These are phyloP conservation scores for Neckera pumila DNA, from an alignment of 225 moss, liverwort and hornwort species.

Conservation along the genomic window DNA sequence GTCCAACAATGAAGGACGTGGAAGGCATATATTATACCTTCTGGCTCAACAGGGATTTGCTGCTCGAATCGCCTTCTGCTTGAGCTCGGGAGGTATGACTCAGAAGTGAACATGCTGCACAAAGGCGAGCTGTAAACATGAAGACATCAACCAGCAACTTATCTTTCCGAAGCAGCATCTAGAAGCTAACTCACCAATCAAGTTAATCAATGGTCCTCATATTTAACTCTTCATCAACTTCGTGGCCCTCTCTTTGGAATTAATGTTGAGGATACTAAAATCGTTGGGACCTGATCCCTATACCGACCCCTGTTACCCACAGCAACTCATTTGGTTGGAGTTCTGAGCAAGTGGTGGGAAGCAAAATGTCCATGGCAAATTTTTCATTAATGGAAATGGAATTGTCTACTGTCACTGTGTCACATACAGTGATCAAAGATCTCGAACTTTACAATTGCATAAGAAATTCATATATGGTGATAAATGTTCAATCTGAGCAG, in stretches of 20 bases:
- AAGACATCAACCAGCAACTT: neutral
- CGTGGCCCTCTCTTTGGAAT: neutral
- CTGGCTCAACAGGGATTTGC: neutral
- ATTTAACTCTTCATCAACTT: neutral
- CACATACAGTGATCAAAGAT: neutral
- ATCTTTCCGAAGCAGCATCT: neutral
- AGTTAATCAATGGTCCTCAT: neutral
- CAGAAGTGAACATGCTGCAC: constrained; percentile 28
- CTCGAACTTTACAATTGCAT: neutral
- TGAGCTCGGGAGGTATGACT: constrained; percentile 17
- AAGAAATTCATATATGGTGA: neutral
- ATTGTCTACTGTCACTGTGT: neutral
- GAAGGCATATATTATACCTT: constrained; percentile 1
- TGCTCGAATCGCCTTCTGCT: constrained; percentile 31
- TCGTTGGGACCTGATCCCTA: neutral
- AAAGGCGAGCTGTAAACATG: neutral
- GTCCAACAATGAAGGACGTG: neutral
- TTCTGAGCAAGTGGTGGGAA: neutral
- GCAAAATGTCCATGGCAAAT: neutral
- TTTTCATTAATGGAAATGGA: neutral
- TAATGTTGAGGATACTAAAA: neutral
- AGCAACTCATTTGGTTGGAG: neutral
- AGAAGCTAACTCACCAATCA: neutral
- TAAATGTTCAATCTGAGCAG: neutral
- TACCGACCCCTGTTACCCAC: neutral